These are phyloP conservation scores for Leishmania gerbilli DNA, from an alignment of 208 protist genomes.

Conservation along the genomic window DNA sequence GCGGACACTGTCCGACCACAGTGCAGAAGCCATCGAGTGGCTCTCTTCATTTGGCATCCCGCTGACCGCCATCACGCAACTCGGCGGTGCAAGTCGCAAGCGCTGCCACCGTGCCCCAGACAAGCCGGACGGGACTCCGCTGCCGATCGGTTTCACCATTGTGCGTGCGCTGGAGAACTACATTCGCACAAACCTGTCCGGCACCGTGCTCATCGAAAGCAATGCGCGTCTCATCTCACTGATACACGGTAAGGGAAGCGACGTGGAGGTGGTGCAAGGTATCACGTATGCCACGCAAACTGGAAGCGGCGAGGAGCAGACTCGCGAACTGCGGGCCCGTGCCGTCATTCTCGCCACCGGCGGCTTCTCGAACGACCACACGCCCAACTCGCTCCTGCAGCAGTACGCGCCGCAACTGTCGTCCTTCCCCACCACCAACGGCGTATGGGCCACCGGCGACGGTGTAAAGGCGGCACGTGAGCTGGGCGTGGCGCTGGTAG, in stretches of 20 bases:
- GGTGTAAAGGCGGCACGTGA: slow-evolving; percentile 68
- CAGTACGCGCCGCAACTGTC: slow-evolving; percentile 77
- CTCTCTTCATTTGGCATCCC: slow-evolving; percentile 83
- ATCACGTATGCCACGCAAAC: slow-evolving; percentile 31
- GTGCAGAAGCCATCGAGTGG: slow-evolving; percentile 74
- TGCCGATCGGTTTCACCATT: slow-evolving; percentile 91
- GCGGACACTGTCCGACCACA: slow-evolving; percentile 72
- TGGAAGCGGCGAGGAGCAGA: slow-evolving; percentile 17
- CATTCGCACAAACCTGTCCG: slow-evolving; percentile 60
- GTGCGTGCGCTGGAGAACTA: slow-evolving; percentile 84
- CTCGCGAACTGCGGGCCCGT: slow-evolving; percentile 44
- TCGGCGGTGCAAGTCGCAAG: slow-evolving; percentile 88
- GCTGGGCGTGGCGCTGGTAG: slow-evolving; percentile 70
- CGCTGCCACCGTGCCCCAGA: slow-evolving; percentile 88
- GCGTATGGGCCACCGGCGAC: slow-evolving; percentile 80
- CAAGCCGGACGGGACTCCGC: slow-evolving; percentile 73
- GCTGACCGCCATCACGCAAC: slow-evolving; percentile 84
- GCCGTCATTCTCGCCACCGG: slow-evolving; percentile 92
- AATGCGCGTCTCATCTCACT: slow-evolving; percentile 47
- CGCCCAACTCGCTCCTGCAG: slow-evolving; percentile 60
- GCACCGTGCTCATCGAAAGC: slow-evolving; percentile 66
- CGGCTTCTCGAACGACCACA: slow-evolving; percentile 84
- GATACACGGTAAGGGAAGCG: slow-evolving; percentile 29
- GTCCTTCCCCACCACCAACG: slow-evolving; percentile 91
- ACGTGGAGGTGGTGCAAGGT: slow-evolving; percentile 39